A percentile compares a stretch with the other conserved stretches of the same genome.
phyloP scores from a whole-genome alignment of 2,329 filamentous ascomycete genomes.

The Ampelomyces quisqualis region DNA sequence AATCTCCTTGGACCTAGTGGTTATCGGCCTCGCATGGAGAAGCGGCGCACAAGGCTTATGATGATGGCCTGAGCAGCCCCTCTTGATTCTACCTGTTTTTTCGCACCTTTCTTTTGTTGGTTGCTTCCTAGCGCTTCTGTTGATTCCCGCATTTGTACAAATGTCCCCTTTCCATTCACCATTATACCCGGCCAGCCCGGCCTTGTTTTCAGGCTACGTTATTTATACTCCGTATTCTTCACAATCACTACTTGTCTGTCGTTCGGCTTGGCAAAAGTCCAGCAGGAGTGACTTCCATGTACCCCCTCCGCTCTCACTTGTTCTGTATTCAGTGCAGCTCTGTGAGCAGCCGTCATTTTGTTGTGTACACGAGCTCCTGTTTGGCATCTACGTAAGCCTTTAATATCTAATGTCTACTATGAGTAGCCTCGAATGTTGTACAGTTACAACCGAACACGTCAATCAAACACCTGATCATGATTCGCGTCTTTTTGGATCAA shows the following conservation, averaged over 20 bases:
- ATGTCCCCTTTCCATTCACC: conserved; percentile 16
- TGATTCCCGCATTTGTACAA: conserved; percentile 13
- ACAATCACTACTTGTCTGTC: conserved; percentile 8
- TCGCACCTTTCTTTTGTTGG: conserved; percentile 6
- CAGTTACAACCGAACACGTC: conserved; percentile 3
- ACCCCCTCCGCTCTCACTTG: conserved; percentile 13
- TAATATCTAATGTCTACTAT: conserved; percentile 22
- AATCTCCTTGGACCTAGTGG: conserved; percentile 43
- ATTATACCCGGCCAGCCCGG: conserved; percentile 29
- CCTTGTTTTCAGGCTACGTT: conserved; percentile 7
- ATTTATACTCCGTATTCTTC: conserved; percentile 8
- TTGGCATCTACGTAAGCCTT: conserved; percentile 16
- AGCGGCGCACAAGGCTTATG: conserved; percentile 53
- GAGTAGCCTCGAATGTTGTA: conserved; percentile 1
- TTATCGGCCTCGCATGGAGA: conserved; percentile 45
- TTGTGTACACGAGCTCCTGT: conserved; percentile 22
- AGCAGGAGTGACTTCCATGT: conserved; percentile 8
- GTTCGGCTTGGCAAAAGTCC: neutral
- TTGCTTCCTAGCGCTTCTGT: conserved; percentile 13
- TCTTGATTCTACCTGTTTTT: conserved; percentile 6
- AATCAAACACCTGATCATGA: too few relatives aligned
- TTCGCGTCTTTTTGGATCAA: neutral
- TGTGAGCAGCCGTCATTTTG: conserved; percentile 8
- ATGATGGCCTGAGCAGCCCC: conserved; percentile 47
- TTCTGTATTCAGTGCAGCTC: conserved; percentile 5